Conservation (phyloP, 2,329 filamentous ascomycete species). For the Cladosporium sphaerospermum region DNA sequence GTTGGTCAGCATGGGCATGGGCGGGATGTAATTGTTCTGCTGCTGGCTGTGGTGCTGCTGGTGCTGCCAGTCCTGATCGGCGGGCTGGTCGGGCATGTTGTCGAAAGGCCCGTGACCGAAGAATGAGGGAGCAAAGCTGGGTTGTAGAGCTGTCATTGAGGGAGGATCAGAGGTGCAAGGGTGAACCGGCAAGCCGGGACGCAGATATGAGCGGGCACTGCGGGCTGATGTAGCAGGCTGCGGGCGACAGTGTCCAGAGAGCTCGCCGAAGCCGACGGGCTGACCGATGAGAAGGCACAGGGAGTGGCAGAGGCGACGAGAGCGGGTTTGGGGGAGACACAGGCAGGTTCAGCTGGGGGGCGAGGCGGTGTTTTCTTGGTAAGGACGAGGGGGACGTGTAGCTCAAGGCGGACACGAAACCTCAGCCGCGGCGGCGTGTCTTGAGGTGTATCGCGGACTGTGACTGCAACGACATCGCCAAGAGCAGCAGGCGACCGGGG, state of each 20-base stretch:
- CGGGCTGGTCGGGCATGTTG: constrained; percentile 12
- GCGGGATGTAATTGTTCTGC: constrained; percentile 9
- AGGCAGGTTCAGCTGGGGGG: constrained; percentile 2
- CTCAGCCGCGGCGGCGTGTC: constrained; percentile 3
- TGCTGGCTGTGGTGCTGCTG: constrained; percentile 10
- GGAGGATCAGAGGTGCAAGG: constrained; percentile 6
- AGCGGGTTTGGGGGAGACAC: not conserved
- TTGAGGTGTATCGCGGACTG: not conserved
- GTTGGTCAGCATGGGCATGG: constrained; percentile 12
- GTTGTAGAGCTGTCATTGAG: constrained; percentile 15
- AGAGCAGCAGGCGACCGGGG: not conserved
- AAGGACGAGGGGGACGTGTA: not conserved
- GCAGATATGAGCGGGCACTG: constrained; percentile 8
- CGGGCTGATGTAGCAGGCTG: constrained; percentile 10
- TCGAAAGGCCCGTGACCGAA: constrained; percentile 5
- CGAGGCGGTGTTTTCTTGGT: not conserved
- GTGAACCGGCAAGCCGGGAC: constrained; percentile 9
- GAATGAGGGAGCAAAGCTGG: constrained; percentile 12
- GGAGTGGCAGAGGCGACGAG: not conserved
- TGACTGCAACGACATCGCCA: not conserved
- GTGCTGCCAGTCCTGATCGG: constrained; percentile 14
- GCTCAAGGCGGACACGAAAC: not conserved
- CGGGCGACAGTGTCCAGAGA: not conserved
- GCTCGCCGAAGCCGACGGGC: constrained; percentile 1
- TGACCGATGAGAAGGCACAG: not conserved